These are phyloP conservation scores for Mycena vitilis DNA, from an alignment of 768 basidiomycete genomes.

Conservation along the genomic window DNA sequence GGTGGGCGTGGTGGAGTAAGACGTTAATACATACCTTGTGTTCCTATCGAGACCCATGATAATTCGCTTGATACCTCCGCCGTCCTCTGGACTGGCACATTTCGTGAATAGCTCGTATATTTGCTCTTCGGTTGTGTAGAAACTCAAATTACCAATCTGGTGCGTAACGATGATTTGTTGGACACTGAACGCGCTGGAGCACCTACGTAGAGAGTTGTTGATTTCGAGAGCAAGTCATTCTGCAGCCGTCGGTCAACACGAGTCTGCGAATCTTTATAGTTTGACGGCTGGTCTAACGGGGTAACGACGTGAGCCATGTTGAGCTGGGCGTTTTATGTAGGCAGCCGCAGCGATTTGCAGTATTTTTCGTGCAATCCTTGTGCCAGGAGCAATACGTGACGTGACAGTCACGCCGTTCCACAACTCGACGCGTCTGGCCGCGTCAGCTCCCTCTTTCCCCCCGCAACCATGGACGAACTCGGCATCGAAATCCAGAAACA, in stretches of 20 bases:
- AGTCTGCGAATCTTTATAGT: constrained; percentile 95
- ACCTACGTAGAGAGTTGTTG: constrained; percentile 91
- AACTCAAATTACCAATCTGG: constrained; percentile 92
- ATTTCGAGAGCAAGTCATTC: constrained; percentile 83
- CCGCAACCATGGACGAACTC: constrained; percentile 82
- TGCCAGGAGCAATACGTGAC: not conserved
- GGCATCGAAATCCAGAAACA: constrained; percentile 87
- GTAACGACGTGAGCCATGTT: constrained; percentile 87
- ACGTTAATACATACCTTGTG: constrained; percentile 65
- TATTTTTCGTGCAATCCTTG: too few relatives aligned
- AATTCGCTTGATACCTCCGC: constrained; percentile 91
- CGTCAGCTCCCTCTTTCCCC: constrained; percentile 55
- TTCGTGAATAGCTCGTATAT: constrained; percentile 94
- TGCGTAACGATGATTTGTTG: constrained; percentile 28
- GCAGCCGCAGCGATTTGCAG: too few relatives aligned
- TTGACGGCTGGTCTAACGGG: constrained; percentile 92
- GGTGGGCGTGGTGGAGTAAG: not conserved
- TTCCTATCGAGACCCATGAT: constrained; percentile 96
- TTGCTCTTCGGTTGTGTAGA: constrained; percentile 96
- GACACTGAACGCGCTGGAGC: constrained; percentile 36
- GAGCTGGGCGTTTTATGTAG: constrained; percentile 15
- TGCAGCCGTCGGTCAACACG: constrained; percentile 84
- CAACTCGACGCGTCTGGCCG: constrained; percentile 55
- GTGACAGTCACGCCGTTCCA: constrained; percentile 43
- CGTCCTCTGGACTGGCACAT: constrained; percentile 87